These are phyloP conservation scores for Trametopsis cervina DNA, from an alignment of 768 basidiomycete species.

Conservation along the genomic window DNA sequence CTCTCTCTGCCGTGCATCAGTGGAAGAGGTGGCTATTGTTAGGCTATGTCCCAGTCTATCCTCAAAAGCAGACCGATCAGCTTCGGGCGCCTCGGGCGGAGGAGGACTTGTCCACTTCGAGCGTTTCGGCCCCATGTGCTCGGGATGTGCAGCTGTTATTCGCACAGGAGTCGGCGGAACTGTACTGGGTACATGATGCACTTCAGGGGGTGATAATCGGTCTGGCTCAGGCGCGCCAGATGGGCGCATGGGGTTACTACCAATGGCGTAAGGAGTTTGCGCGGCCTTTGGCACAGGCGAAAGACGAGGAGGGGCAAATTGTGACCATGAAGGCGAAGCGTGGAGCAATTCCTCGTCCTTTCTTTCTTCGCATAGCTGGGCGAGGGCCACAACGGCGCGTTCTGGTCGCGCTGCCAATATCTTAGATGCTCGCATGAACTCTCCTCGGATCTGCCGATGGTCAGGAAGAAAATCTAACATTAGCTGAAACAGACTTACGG, in stretches of 20 bases:
- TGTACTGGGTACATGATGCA: constrained; percentile 13
- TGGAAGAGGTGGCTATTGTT: constrained; percentile 60
- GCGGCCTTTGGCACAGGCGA: constrained; percentile 39
- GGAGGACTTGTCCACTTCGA: constrained; percentile 84
- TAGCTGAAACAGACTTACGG: constrained; percentile 40
- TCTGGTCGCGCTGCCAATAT: constrained; percentile 77
- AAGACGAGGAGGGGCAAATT: constrained; percentile 39
- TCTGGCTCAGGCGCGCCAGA: constrained; percentile 34
- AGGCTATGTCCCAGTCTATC: constrained; percentile 58
- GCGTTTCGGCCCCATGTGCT: constrained; percentile 75
- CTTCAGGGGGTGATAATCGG: constrained; percentile 44
- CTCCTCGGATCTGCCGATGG: constrained; percentile 77
- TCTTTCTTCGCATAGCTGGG: constrained; percentile 90
- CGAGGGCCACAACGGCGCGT: constrained; percentile 72
- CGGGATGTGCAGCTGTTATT: constrained; percentile 33
- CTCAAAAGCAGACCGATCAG: constrained; percentile 62
- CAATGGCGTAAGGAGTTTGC: constrained; percentile 66
- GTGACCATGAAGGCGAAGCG: constrained; percentile 39
- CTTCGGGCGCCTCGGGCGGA: constrained; percentile 64
- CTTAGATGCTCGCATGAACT: constrained; percentile 93
- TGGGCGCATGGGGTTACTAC: constrained; percentile 51
- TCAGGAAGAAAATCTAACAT: neutral
- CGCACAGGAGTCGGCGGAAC: constrained; percentile 12
- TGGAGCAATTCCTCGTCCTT: constrained; percentile 56
- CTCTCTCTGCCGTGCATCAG: constrained; percentile 50